These are phyloP conservation scores for Nematodospora anomalae DNA, from an alignment of 1,139 yeast species.

Conservation along the genomic window DNA sequence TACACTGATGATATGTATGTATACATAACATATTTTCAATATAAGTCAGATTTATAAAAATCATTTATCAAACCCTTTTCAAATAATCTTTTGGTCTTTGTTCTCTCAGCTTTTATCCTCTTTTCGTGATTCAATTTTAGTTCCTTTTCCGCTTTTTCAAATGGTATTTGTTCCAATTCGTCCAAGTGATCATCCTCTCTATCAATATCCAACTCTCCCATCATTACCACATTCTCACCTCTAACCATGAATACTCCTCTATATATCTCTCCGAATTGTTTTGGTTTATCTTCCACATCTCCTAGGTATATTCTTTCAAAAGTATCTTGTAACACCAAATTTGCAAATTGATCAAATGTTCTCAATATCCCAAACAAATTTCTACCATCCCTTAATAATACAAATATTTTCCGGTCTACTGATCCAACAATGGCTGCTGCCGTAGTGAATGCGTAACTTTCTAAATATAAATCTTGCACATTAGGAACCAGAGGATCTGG, in stretches of 20 bases:
- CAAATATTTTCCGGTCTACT: conserved; percentile 86
- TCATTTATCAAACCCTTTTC: conserved; percentile 59
- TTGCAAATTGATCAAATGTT: conserved; percentile 95
- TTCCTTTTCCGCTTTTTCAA: conserved; percentile 55
- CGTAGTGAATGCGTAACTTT: conserved; percentile 87
- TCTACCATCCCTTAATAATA: conserved; percentile 86
- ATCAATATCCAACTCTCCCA: conserved; percentile 93
- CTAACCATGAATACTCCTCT: conserved; percentile 87
- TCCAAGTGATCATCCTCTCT: conserved; percentile 73
- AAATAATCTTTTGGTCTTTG: conserved; percentile 49
- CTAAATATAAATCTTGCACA: conserved; percentile 54
- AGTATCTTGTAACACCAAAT: conserved; percentile 88
- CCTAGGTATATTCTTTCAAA: conserved; percentile 76
- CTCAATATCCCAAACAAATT: conserved; percentile 86
- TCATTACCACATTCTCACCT: conserved; percentile 95
- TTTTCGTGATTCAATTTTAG: conserved; percentile 39
- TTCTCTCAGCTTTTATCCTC: conserved; percentile 45
- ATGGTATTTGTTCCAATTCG: conserved; percentile 57
- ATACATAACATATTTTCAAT: conserved; percentile 24
- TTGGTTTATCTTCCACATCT: conserved; percentile 29
- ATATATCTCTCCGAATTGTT: conserved; percentile 67
- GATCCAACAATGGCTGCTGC: conserved; percentile 96
- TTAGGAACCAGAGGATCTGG: conserved; percentile 31
- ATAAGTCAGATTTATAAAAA: conserved; percentile 54
- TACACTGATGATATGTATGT: not conserved